Evolutionary conservation across 345 rosid species (phyloP).

Genomic region (Citrus sinensis): DVS_A1.0 CM039169.1:23538001-23538500

Average conservation of each 20-base stretch:
- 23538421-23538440: no score
- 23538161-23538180: not conserved
- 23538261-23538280: not conserved
- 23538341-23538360: not conserved
- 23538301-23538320: not conserved
- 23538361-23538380: no score
- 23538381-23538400: no score
- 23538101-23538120: conserved; percentile 84
- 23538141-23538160: conserved; percentile 2
- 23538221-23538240: not conserved
- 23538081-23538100: conserved; percentile 71
- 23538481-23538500: no score
- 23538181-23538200: not conserved
- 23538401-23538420: no score
- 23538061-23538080: conserved; percentile 66
- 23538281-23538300: not conserved
- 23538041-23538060: conserved; percentile 75
- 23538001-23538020: conserved; percentile 93
- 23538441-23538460: no score
- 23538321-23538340: not conserved
- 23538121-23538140: not conserved
- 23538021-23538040: conserved; percentile 93
- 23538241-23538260: not conserved
- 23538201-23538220: not conserved
- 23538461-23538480: no score